Base-by-base conservation (phyloP, 306 rosid genomes). In the Trifolium dubium region DNA sequence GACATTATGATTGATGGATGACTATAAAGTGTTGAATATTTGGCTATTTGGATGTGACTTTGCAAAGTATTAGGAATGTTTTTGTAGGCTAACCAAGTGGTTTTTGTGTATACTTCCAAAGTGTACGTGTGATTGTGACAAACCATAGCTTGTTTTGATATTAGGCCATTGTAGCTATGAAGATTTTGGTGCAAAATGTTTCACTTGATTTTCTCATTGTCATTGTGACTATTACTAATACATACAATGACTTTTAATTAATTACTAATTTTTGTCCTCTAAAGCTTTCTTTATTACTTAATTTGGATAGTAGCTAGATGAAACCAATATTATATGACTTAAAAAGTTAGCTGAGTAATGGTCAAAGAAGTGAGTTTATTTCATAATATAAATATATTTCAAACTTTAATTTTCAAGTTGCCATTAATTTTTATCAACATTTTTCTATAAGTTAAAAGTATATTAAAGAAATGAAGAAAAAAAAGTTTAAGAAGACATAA, bases 31-130 rank as follows among this genome's bases (percentile, higher is more conserved):
- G 43, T 47, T 61, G 68, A 72, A 2, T 1, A 10, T 5, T 15
- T 68, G 62, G 29, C 34, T 43, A 17, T 64, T 32, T 69, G 58
- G 88, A 77, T 74, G 73, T 81, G 85, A 81, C 83, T 19, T 74
- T 63, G 34, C 54, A 74, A 59, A 64, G 83, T 8, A 23, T 23
- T 4, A 10, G 34, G 88, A 84, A 81, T 84, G 83, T 81, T 80
- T 77, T 77, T 78, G 87, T 44, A 73, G 74, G 82, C 4, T 55
- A 41, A 5, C 44, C 39, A 68, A 68, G 34, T 77, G 73, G 83
- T 77, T 68, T 73, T 17, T 8, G 39, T 62, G 68, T 31, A 67
- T 68, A 51, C 61, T 67, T 77, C 73, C 80, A 77, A 83, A 53
- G 51, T 31, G 66, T 60, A 60, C 10, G 19, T 50, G 43, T 44